A percentile compares a stretch with the other conserved stretches of the same genome.
Conservation (phyloP, 345 rosid species). For the Murraya koenigii region DNA sequence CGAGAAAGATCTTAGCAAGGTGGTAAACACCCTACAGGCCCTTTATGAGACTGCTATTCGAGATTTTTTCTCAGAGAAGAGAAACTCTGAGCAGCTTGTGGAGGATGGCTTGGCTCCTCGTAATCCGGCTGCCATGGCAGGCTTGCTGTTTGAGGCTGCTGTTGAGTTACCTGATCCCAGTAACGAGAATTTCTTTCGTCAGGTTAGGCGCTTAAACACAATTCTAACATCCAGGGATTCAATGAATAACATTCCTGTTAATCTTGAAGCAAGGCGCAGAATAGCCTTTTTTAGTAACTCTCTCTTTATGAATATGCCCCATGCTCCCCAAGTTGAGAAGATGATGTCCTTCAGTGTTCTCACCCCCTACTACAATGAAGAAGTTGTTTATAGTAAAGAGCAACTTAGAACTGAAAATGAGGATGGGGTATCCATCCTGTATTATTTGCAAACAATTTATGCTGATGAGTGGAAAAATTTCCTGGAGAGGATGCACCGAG, state of each 20-base stretch:
- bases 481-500: conserved; percentile 85
- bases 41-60: conserved; percentile 80
- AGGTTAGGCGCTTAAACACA: conserved; percentile 83
- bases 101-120: conserved; percentile 76
- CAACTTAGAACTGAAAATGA: conserved; percentile 88
- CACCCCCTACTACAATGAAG: conserved; percentile 94
- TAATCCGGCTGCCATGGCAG: conserved; percentile 68
- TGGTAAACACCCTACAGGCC: conserved; percentile 86
- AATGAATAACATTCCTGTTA: conserved; percentile 75
- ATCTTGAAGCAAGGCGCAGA: conserved; percentile 92
- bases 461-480: conserved; percentile 94
- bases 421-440: conserved; percentile 89
- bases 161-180: conserved; percentile 67
- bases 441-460: conserved; percentile 89
- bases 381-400: conserved; percentile 82
- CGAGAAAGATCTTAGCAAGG: conserved; percentile 51
- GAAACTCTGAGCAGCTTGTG: conserved; percentile 57
- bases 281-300: conserved; percentile 97
- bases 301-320: conserved; percentile 96
- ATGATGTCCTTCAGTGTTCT: conserved; percentile 97
- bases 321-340: conserved; percentile 98
- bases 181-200: conserved; percentile 71
- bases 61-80: conserved; percentile 71
- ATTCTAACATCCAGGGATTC: conserved; percentile 91
- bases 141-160: conserved; percentile 76